Evolutionary conservation across 1,284 basidiomycete genomes (phyloP).

Genomic region (Ceratobasidium sp.): DNA sequence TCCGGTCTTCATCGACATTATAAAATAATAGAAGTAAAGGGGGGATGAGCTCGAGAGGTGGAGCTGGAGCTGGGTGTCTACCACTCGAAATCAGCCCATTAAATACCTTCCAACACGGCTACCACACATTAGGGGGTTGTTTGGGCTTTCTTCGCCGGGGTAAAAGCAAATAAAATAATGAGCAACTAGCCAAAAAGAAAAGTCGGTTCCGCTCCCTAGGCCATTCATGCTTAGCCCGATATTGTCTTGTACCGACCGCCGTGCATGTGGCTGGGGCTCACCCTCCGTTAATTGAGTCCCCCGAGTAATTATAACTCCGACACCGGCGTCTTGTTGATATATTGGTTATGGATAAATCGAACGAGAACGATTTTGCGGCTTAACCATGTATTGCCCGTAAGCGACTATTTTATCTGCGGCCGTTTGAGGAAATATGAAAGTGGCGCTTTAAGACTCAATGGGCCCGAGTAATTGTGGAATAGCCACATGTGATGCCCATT

Average conservation of each 20-base stretch:
- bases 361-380: too few species aligned
- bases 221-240: background rate
- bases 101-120: background rate
- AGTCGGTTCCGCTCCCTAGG: background rate
- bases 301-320: slow-evolving; percentile 28
- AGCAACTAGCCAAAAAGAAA: slow-evolving; percentile 3
- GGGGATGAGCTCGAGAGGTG: slow-evolving; percentile 18
- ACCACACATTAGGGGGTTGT: background rate
- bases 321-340: slow-evolving; percentile 3
- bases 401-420: too few species aligned
- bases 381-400: too few species aligned
- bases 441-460: too few species aligned
- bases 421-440: too few species aligned
- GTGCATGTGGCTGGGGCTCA: background rate
- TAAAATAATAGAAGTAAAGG: slow-evolving; percentile 15
- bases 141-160: background rate
- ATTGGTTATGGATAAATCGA: too few species aligned
- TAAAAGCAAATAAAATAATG: background rate
- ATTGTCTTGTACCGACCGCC: background rate
- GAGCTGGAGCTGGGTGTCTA: slow-evolving; percentile 18
- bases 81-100: background rate
- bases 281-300: slow-evolving; percentile 21
- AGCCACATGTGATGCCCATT: too few species aligned
- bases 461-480: too few species aligned
- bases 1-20: slow-evolving; percentile 34